Evolutionary conservation across 176 grass and related monocot genomes (phyloP).

Genomic region (Pontederia paniculata): DNA sequence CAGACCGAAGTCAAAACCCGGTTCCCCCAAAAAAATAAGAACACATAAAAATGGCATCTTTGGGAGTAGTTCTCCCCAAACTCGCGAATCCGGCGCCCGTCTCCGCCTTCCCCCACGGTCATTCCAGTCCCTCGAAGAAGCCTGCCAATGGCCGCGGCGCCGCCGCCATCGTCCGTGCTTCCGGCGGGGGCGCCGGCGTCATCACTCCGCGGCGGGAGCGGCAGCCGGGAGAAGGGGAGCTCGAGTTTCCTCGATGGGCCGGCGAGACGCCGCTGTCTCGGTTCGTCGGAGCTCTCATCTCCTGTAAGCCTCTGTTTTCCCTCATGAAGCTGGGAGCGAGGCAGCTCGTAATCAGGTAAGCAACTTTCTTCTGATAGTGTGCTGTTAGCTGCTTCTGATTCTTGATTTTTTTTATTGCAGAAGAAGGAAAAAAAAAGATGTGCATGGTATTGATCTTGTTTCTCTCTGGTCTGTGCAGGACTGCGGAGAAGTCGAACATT

Average conservation of each 20-base stretch:
- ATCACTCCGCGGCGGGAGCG: constrained; percentile 8
- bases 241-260: constrained; percentile 61
- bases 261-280: constrained; percentile 64
- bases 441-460: background rate
- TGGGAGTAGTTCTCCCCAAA: no score
- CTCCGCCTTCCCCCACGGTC: no score
- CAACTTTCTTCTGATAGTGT: background rate
- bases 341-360: constrained; percentile 70
- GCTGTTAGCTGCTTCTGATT: background rate
- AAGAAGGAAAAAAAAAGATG: background rate
- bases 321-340: constrained; percentile 71
- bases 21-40: no score
- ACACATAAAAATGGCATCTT: no score
- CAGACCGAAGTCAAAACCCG: no score
- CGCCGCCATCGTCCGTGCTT: background rate
- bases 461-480: constrained; percentile 24
- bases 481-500: constrained; percentile 70
- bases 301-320: constrained; percentile 73
- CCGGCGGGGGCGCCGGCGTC: background rate
- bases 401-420: background rate
- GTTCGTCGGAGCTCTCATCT: constrained; percentile 55
- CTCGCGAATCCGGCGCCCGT: no score
- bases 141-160: no score
- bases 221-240: constrained; percentile 34
- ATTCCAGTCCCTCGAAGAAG: no score